phyloP scores from a whole-genome alignment of 495 filamentous ascomycete genomes.

The Hyaloscypha finlandica region DNA sequence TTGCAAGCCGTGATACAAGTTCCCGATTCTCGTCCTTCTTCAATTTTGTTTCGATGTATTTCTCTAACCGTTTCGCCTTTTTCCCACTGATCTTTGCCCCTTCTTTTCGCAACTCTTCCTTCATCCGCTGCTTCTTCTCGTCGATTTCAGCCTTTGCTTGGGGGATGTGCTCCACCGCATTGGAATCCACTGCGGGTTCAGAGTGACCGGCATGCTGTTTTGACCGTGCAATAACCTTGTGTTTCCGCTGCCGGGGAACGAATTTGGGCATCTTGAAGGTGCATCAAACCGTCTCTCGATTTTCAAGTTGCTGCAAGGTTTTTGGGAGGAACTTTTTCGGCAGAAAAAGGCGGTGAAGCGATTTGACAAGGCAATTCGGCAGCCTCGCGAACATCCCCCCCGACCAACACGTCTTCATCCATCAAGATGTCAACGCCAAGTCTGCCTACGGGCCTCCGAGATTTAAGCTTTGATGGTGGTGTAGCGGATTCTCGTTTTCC shows the following conservation, averaged over 20 bases:
- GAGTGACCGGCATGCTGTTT: constrained; percentile 45
- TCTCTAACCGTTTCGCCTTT: constrained; percentile 92
- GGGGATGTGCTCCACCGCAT: constrained; percentile 65
- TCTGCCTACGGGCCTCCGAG: constrained; percentile 10
- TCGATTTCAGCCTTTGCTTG: constrained; percentile 66
- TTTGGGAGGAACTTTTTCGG: constrained; percentile 9
- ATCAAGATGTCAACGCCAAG: constrained; percentile 19
- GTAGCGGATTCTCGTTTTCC: constrained; percentile 56
- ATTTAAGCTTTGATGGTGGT: constrained; percentile 10
- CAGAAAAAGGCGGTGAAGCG: background rate
- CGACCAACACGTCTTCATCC: background rate
- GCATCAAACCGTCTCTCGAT: background rate
- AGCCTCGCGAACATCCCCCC: constrained; percentile 6
- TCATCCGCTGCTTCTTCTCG: constrained; percentile 57
- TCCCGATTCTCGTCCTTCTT: constrained; percentile 90
- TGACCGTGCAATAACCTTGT: constrained; percentile 60
- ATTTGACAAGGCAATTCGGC: constrained; percentile 10
- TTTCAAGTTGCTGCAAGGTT: background rate
- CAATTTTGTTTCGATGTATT: constrained; percentile 96
- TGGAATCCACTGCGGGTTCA: constrained; percentile 57
- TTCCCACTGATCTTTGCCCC: constrained; percentile 80
- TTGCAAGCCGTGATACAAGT: constrained; percentile 78
- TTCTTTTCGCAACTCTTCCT: constrained; percentile 66
- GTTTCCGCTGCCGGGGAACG: constrained; percentile 78
- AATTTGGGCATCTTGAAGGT: constrained; percentile 68